phyloP scores from a whole-genome alignment of 2,329 filamentous ascomycete species.

The Colletotrichum horii region DNA sequence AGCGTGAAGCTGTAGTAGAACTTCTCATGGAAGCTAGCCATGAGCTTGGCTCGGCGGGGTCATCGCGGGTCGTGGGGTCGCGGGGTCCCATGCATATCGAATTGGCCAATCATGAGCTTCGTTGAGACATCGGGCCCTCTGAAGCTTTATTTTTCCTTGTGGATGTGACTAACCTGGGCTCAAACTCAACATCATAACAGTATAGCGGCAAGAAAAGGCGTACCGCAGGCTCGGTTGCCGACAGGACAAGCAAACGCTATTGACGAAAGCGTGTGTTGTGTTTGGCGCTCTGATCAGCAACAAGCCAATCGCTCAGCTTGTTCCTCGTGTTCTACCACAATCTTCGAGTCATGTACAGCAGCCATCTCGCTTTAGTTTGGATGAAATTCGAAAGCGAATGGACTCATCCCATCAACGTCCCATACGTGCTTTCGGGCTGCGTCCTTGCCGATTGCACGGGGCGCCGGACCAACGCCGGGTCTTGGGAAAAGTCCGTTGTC shows the following conservation, averaged over 20 bases:
- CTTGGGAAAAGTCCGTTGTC: not conserved
- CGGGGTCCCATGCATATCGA: not conserved
- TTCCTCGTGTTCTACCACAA: too few relatives aligned
- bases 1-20: not conserved
- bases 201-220: not conserved
- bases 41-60: not conserved
- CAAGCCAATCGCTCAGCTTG: not conserved
- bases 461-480: not conserved
- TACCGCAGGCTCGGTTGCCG: not conserved
- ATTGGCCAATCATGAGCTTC: not conserved
- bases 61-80: not conserved
- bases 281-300: not conserved
- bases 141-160: not conserved
- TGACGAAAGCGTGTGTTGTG: not conserved
- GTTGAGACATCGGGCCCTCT: not conserved
- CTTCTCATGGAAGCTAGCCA: not conserved
- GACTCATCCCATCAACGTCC: not conserved
- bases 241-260: not conserved
- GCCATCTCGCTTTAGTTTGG: not conserved
- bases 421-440: not conserved
- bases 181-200: not conserved
- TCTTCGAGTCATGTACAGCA: not conserved
- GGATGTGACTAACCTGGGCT: not conserved
- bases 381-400: not conserved
- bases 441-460: not conserved